Base-by-base conservation (phyloP, 768 basidiomycete species). In the Amanita inopinata region DNA sequence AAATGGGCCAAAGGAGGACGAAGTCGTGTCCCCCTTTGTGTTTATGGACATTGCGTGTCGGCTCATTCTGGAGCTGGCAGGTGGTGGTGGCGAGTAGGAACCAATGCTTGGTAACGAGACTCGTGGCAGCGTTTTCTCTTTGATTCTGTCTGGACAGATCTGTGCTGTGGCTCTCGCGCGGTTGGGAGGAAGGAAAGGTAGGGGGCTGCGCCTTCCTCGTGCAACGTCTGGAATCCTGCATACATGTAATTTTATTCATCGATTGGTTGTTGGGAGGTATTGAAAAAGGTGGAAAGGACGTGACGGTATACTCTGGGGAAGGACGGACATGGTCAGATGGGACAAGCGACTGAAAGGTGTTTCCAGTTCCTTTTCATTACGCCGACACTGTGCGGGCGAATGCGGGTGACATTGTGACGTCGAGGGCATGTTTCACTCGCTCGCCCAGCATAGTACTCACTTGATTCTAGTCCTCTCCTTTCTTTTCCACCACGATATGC, bases 21-120 rank as follows among this genome's bases (percentile, higher is more conserved):
- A 80, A 42, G 70, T 86, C 14, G 72, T 84, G 18, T 80, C 79
- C 40, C 96, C 96, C 8, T 98, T 90, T 62, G 77, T 96, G 47
- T 99, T 99, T 61, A 84, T 98, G 76, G 94, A 99, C 60, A 80
- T 93, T 22, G 90, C 96, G 4, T 96, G 91, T 59, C 69, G 82
- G 51, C 70, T 98, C 54, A 98, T 98, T 53, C 73, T 96, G 36
- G 92, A 97, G 66, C 71, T 98, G 50, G 94, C 93, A 18, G 86
- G 86, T 35, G n/a, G n/a, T n/a, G 69, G 64, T 7, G 59, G 64
- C 12, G 65, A 65, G 51, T 58, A 52, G 34, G 18, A 17, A 7
- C 15, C 33, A 6, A 7, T 17, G 17, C 45, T 10, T 11, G 27
- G 25, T 23, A 27, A 19, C n/a, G 14, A n/a, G n/a, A n/a, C n/a